phyloP scores from a whole-genome alignment of 2,329 filamentous ascomycete species.

The Acephala macrosclerotiorum region DNA sequence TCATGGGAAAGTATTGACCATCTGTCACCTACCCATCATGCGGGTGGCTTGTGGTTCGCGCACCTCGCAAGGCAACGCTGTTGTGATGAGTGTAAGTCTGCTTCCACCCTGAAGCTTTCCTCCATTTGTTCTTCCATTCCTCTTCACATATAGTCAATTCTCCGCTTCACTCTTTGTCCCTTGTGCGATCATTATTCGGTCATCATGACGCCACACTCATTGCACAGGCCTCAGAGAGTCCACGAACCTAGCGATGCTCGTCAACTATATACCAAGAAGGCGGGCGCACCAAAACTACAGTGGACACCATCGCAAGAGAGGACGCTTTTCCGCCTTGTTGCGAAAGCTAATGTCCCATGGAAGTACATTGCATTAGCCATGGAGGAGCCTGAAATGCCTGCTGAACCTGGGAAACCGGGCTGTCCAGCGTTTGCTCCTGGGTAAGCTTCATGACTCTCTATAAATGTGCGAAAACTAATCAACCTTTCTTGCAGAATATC shows the following conservation, averaged over 20 bases:
- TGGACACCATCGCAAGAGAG: conserved; percentile 1
- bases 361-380: neutral
- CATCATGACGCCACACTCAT: conserved; percentile 6
- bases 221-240: neutral
- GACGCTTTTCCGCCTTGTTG: neutral
- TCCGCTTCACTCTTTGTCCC: neutral
- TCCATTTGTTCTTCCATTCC: neutral
- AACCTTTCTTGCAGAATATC: neutral
- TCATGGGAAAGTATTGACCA: neutral
- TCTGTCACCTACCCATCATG: conserved; percentile 1
- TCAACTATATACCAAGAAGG: neutral
- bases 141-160: neutral
- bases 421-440: neutral
- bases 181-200: neutral
- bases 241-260: neutral
- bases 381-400: neutral
- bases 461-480: neutral
- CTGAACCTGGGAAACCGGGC: neutral
- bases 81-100: conserved; percentile 1
- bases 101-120: neutral
- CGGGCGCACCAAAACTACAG: neutral
- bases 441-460: neutral
- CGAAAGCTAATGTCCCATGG: neutral
- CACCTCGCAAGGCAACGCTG: neutral
- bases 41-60: neutral